A percentile compares a stretch with the other conserved stretches of the same genome.
phyloP scores from a whole-genome alignment of 2,329 filamentous ascomycete species.

The Ophiostoma quercus region DNA sequence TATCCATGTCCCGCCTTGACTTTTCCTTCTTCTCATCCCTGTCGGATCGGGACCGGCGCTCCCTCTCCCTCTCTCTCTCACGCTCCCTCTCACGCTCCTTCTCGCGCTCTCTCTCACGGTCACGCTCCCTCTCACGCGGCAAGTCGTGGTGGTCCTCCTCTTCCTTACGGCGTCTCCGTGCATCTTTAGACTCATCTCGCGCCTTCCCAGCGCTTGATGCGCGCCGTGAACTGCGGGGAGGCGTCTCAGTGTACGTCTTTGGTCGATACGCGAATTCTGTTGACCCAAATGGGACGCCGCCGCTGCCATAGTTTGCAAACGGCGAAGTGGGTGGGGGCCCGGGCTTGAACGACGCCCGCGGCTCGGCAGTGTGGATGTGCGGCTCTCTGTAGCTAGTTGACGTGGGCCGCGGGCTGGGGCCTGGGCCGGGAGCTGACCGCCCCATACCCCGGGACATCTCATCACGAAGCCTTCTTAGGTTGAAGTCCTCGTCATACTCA shows the following conservation, averaged over 20 bases:
- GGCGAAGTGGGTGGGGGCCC: slow-evolving; percentile 32
- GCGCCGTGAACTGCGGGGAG: slow-evolving; percentile 35
- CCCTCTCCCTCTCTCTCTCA: slow-evolving; percentile 30
- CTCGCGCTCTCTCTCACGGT: slow-evolving; percentile 32
- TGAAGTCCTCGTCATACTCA: slow-evolving; percentile 73
- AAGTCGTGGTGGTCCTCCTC: slow-evolving; percentile 31
- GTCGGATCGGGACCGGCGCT: slow-evolving; percentile 24
- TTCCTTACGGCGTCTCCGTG: slow-evolving; percentile 32
- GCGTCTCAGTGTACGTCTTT: slow-evolving; percentile 41
- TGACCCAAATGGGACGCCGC: slow-evolving; percentile 36
- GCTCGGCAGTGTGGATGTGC: slow-evolving; percentile 50
- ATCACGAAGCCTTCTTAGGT: slow-evolving; percentile 60
- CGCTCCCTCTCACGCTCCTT: slow-evolving; percentile 34
- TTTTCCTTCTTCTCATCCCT: slow-evolving; percentile 37
- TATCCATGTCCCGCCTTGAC: slow-evolving; percentile 32
- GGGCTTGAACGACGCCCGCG: slow-evolving; percentile 40
- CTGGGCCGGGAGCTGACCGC: slow-evolving; percentile 40
- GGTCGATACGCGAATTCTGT: slow-evolving; percentile 39
- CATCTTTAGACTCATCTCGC: slow-evolving; percentile 30
- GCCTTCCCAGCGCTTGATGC: slow-evolving; percentile 42
- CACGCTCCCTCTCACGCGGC: slow-evolving; percentile 37
- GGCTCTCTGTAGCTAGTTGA: slow-evolving; percentile 36
- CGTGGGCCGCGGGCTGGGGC: slow-evolving; percentile 41
- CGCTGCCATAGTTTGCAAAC: slow-evolving; percentile 32
- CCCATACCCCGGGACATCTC: slow-evolving; percentile 42